These are phyloP conservation scores for Monilinia aucupariae DNA, from an alignment of 2,329 filamentous ascomycete genomes.

Conservation along the genomic window DNA sequence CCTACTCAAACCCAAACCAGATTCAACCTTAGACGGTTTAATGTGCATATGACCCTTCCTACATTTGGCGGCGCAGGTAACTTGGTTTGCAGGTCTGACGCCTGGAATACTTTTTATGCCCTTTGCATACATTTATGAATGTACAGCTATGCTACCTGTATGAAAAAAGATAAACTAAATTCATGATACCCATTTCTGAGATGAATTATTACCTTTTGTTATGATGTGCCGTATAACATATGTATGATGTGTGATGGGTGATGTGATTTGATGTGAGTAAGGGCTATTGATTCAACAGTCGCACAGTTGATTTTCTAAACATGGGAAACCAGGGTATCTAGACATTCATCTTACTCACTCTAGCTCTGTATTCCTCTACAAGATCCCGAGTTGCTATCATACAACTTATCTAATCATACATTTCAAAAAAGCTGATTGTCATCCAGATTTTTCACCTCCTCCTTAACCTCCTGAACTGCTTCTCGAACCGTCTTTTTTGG, in stretches of 20 bases:
- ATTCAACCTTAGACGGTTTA: conserved; percentile 15
- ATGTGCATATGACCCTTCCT: conserved; percentile 7
- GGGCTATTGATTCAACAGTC: neutral
- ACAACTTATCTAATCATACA: conserved; percentile 5
- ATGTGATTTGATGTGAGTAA: no score
- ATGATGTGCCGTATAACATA: neutral
- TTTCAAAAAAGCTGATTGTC: conserved; percentile 11
- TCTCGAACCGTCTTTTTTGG: neutral
- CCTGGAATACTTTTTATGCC: neutral
- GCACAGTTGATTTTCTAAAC: neutral
- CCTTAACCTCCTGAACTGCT: conserved; percentile 5
- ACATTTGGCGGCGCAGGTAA: conserved; percentile 11
- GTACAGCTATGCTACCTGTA: conserved; percentile 11
- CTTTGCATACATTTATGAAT: conserved; percentile 10
- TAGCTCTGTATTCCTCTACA: neutral
- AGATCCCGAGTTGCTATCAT: neutral
- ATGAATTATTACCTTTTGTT: neutral
- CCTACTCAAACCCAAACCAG: neutral
- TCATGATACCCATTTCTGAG: conserved; percentile 17
- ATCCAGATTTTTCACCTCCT: conserved; percentile 3
- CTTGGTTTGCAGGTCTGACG: neutral
- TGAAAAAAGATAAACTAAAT: conserved; percentile 14
- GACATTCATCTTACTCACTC: neutral
- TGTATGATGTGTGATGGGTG: neutral
- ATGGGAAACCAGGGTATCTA: neutral